Evolutionary conservation across 108 stramenopile species (phyloP), one percentile per base, ranked within the genome.

Genomic region (Skeletonema costatum): DNA sequence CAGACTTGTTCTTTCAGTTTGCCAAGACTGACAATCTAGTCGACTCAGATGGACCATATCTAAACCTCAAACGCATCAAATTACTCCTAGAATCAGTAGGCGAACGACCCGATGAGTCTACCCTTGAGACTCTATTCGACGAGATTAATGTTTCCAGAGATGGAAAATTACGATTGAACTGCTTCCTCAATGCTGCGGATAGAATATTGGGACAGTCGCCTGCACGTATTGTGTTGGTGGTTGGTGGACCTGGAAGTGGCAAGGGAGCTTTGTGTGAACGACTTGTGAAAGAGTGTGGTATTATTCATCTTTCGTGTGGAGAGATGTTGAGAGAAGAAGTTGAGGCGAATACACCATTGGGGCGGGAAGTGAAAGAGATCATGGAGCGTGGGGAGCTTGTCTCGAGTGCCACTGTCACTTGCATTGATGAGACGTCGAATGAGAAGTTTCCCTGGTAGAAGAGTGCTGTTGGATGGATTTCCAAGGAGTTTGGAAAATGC

Each of bases 241-340:
- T 97, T 11, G 98, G 98, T 16, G 97, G 96, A 11, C 98, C 98
- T 1, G 98, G 97, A 16, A 85, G 87, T n/a, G 98, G 98, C 2
- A 99, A 99, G 73, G 98, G 98, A 16, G 88, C 96, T 7, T 74
- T 95, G 35, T 91, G 87, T 32, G 71, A 84, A 48, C 71, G 90
- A 56, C 74, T 98, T 17, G 84, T 75, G 19, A 63, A 85, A 62
- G 87, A 90, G 51, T 93, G 92, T 69, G 93, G 94, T 50, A 89
- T 95, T 3, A 96, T 97, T 0, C 98, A 99, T 72, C 74, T 99
- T 25, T 86, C 83, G 10, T 93, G 92, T 50, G 98, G 98, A 32
- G 97, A 98, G 71, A 86, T 99, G 86, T 70, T 99, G 21, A 86
- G 98, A 58, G 87, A 84, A 25, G 98, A 97, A 72, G 98, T 98